Percentiles rank a stretch among this genome's conserved stretches.
Conservation (phyloP, 2,329 filamentous ascomycete genomes). For the Neophaeococcomyces mojaviensis region DNA sequence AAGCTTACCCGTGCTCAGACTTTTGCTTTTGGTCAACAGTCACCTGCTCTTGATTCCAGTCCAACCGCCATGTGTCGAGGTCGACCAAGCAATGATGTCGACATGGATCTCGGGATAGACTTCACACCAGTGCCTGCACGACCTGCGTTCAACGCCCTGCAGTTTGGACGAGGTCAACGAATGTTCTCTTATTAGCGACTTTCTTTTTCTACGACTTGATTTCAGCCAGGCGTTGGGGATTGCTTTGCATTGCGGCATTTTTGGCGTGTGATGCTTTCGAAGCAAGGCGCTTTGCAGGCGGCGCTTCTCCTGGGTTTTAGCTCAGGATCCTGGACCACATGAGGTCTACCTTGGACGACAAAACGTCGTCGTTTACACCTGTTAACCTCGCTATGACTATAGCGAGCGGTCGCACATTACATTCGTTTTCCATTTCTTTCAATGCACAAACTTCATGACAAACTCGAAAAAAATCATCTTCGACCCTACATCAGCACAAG, state of each 20-base stretch:
- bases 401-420: neutral
- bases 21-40: slow-evolving; percentile 81
- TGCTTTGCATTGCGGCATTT: too few species aligned
- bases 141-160: slow-evolving; percentile 15
- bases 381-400: neutral
- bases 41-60: slow-evolving; percentile 54
- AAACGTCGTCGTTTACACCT: neutral
- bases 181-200: slow-evolving; percentile 21
- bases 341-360: too few species aligned
- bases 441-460: neutral
- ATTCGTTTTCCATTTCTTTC: slow-evolving; percentile 2
- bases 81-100: slow-evolving; percentile 19
- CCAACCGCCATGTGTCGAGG: slow-evolving; percentile 46
- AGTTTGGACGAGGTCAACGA: slow-evolving; percentile 15
- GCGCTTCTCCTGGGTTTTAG: too few species aligned
- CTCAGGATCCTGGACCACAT: too few species aligned
- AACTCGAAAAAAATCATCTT: neutral
- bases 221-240: slow-evolving; percentile 20
- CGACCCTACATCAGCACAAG: neutral
- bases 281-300: too few species aligned
- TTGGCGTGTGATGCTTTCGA: too few species aligned
- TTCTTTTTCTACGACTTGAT: slow-evolving; percentile 13
- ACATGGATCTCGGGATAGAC: slow-evolving; percentile 20
- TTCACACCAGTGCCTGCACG: slow-evolving; percentile 19
- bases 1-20: slow-evolving; percentile 84